Percentiles rank a stretch among this genome's conserved stretches.
These are phyloP conservation scores for Suillus decipiens DNA, from an alignment of 768 basidiomycete genomes.

Conservation along the genomic window DNA sequence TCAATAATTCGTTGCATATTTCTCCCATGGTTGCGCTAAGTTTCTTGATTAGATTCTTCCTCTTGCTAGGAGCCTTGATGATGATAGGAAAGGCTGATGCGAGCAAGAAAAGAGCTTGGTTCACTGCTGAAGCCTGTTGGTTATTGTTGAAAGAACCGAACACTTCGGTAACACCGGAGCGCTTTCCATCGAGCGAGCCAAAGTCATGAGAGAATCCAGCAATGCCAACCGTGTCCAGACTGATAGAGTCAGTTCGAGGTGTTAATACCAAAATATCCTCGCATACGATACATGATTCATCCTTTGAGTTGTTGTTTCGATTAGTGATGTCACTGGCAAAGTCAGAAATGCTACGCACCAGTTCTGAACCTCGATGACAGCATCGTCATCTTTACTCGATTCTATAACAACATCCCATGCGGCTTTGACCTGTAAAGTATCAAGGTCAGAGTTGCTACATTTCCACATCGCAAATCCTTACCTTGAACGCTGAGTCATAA, in stretches of 20 bases:
- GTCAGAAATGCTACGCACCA: conserved; percentile 35
- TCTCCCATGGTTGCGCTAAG: conserved; percentile 37
- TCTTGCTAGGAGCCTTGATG: conserved; percentile 36
- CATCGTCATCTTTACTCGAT: conserved; percentile 21
- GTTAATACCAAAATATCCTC: no score
- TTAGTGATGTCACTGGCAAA: neutral
- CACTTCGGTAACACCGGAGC: neutral
- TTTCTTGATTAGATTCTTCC: conserved; percentile 31
- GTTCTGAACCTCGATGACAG: conserved; percentile 47
- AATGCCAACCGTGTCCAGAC: no score
- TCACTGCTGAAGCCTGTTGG: conserved; percentile 15
- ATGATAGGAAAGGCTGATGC: conserved; percentile 39
- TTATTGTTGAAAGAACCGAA: conserved; percentile 29
- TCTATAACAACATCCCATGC: conserved; percentile 34
- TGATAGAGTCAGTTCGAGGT: no score
- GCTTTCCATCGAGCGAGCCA: no score
- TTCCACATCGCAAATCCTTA: conserved; percentile 15
- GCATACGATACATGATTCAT: no score
- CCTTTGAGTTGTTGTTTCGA: neutral
- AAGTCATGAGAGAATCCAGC: no score
- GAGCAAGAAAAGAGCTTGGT: conserved; percentile 40
- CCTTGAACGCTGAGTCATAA: conserved; percentile 45
- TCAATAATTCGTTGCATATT: conserved; percentile 42
- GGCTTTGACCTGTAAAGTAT: conserved; percentile 28
- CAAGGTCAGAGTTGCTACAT: neutral